Percentiles rank a stretch among this genome's conserved stretches.
Evolutionary conservation across 1,284 basidiomycete species (phyloP).

Genomic region (Leccinum laetum): DNA sequence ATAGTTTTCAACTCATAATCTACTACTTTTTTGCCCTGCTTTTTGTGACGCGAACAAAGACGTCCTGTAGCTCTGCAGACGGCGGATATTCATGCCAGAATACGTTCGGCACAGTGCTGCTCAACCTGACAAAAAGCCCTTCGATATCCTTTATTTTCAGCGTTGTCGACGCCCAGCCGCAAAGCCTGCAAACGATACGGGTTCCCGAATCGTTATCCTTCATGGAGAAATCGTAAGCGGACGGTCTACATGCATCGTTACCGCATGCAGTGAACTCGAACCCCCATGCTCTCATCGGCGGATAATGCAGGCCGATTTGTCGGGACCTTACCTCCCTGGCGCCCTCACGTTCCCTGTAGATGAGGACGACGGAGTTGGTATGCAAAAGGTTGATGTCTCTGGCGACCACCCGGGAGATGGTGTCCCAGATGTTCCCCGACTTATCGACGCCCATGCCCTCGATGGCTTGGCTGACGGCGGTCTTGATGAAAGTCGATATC

Average conservation of each 20-base stretch:
- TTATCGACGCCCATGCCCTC: constrained; percentile 3
- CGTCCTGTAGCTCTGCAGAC: background rate
- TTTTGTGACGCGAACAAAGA: background rate
- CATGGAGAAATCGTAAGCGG: background rate
- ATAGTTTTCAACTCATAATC: background rate
- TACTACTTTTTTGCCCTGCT: background rate
- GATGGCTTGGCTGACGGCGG: background rate
- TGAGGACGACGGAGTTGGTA: background rate
- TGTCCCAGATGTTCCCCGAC: background rate
- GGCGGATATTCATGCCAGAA: constrained; percentile 9
- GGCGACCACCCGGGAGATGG: background rate
- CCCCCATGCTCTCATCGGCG: constrained; percentile 1
- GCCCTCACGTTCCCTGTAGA: background rate
- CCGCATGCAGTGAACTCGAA: constrained; percentile 1
- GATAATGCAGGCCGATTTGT: background rate
- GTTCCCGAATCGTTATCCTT: background rate
- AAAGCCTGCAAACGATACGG: background rate
- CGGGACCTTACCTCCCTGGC: background rate
- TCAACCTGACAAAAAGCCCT: background rate
- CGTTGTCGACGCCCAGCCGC: background rate
- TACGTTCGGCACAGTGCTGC: background rate
- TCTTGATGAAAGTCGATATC: background rate
- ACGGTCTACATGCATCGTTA: background rate
- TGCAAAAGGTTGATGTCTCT: background rate
- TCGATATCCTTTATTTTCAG: background rate